Evolutionary conservation across 2,329 filamentous ascomycete genomes (phyloP).

Genomic region (Venturia aucupariae): DNA sequence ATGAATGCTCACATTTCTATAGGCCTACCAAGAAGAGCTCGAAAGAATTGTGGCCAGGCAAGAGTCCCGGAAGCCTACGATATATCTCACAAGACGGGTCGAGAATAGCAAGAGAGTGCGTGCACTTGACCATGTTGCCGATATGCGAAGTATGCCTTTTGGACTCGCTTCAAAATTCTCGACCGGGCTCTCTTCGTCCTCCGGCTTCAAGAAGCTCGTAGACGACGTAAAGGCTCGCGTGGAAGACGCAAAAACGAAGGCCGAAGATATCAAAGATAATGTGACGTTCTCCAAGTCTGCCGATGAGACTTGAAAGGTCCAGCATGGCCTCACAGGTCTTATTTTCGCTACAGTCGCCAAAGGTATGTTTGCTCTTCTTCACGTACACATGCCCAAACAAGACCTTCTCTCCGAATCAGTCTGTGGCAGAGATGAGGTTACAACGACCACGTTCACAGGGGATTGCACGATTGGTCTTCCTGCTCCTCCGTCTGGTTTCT

Average conservation of each 20-base stretch:
- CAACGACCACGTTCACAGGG: background rate
- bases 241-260: slow-evolving; percentile 2
- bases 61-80: slow-evolving; percentile 36
- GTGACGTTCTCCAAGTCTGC: background rate
- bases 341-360: background rate
- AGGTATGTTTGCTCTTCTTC: background rate
- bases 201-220: slow-evolving; percentile 8
- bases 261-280: background rate
- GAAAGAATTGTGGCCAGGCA: slow-evolving; percentile 53
- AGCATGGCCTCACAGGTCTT: background rate
- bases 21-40: slow-evolving; percentile 73
- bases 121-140: slow-evolving; percentile 18
- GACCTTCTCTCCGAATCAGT: background rate
- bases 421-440: background rate
- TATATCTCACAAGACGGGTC: slow-evolving; percentile 47
- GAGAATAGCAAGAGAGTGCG: slow-evolving; percentile 34
- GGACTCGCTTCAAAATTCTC: background rate
- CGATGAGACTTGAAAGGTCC: background rate
- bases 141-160: background rate
- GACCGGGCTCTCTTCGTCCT: background rate
- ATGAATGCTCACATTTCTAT: background rate
- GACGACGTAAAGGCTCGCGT: slow-evolving; percentile 9
- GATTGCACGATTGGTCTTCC: too few relatives aligned
- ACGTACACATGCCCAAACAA: background rate
- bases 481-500: too few relatives aligned